These are phyloP conservation scores for Iris pallida DNA, from an alignment of 116 monocot species.

Conservation along the genomic window DNA sequence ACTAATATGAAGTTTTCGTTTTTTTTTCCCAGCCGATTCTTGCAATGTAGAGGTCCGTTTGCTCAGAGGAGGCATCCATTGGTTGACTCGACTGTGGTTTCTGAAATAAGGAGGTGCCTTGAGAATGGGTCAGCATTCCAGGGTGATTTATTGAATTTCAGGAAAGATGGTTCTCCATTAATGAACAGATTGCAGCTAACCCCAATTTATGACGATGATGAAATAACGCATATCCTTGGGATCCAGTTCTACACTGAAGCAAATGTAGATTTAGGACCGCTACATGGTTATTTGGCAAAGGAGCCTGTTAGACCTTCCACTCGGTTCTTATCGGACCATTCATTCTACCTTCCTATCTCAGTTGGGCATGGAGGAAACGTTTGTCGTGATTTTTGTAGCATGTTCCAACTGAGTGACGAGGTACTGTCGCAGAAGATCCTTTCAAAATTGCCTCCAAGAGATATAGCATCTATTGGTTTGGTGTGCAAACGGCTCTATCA, in stretches of 20 bases:
- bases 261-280: slow-evolving; percentile 48
- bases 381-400: slow-evolving; percentile 36
- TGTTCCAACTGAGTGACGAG: slow-evolving; percentile 65
- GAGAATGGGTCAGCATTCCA: slow-evolving; percentile 54
- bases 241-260: slow-evolving; percentile 60
- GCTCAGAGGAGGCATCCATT: slow-evolving; percentile 67
- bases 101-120: slow-evolving; percentile 50
- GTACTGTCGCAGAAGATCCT: slow-evolving; percentile 68
- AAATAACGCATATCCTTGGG: slow-evolving; percentile 54
- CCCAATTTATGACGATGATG: slow-evolving; percentile 58
- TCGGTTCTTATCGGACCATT: slow-evolving; percentile 1
- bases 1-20: too few species aligned
- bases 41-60: slow-evolving; percentile 65
- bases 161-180: slow-evolving; percentile 64
- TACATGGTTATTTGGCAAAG: slow-evolving; percentile 21
- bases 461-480: slow-evolving; percentile 68
- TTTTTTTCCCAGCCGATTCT: slow-evolving; percentile 50
- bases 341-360: slow-evolving; percentile 18
- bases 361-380: slow-evolving; percentile 14
- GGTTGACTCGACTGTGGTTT: slow-evolving; percentile 46
- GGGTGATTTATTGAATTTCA: slow-evolving; percentile 61
- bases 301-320: slow-evolving; percentile 17
- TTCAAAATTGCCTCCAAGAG: slow-evolving; percentile 60
- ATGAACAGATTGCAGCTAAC: slow-evolving; percentile 47
- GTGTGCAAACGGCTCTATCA: slow-evolving; percentile 55